These are phyloP conservation scores for Tulasnella sp. DNA, from an alignment of 768 basidiomycete genomes.

Conservation along the genomic window DNA sequence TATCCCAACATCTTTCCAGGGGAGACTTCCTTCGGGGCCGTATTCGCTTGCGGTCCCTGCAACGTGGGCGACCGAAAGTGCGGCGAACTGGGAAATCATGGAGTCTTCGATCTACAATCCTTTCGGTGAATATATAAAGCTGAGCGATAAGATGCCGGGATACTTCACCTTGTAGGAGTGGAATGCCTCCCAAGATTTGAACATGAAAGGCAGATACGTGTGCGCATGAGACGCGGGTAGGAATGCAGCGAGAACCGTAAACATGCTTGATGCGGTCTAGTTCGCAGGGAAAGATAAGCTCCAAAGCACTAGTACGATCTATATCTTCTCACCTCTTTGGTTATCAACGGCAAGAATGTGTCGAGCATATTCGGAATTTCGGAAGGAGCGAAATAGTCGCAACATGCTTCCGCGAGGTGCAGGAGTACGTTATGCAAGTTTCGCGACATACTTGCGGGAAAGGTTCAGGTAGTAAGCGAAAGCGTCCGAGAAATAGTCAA, in stretches of 20 bases:
- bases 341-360: conserved; percentile 66
- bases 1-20: conserved; percentile 33
- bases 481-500: background rate
- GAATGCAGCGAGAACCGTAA: conserved; percentile 74
- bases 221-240: conserved; percentile 64
- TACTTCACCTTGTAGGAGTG: conserved; percentile 31
- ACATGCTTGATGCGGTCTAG: conserved; percentile 64
- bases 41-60: conserved; percentile 50
- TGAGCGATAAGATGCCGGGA: background rate
- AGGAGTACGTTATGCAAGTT: conserved; percentile 68
- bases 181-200: conserved; percentile 74
- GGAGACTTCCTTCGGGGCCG: conserved; percentile 22
- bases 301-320: conserved; percentile 10
- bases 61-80: conserved; percentile 67
- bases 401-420: conserved; percentile 69
- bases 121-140: conserved; percentile 47
- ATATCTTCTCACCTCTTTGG: conserved; percentile 56
- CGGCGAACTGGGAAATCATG: conserved; percentile 64
- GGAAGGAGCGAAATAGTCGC: conserved; percentile 59
- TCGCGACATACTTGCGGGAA: conserved; percentile 37
- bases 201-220: conserved; percentile 65
- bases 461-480: conserved; percentile 1
- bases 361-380: conserved; percentile 70
- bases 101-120: conserved; percentile 65
- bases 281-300: conserved; percentile 8